These are phyloP conservation scores for Beauveria varroae DNA, from an alignment of 2,329 filamentous ascomycete species.

Conservation along the genomic window DNA sequence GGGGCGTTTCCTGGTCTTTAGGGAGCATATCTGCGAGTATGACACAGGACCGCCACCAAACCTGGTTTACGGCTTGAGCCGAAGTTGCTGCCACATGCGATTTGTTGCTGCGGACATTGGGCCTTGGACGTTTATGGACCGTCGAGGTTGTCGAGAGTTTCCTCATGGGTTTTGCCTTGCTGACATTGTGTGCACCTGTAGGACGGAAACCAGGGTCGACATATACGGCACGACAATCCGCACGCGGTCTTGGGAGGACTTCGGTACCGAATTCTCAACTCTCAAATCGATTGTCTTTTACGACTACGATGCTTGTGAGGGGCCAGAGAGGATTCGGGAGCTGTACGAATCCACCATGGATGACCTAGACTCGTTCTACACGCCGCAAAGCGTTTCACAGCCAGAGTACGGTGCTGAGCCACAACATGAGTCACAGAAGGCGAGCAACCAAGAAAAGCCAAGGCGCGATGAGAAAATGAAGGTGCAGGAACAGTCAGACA, in stretches of 20 bases:
- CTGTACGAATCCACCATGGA: not conserved
- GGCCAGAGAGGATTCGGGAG: not conserved
- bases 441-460: too few relatives aligned
- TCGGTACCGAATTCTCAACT: not conserved
- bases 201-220: not conserved
- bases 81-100: not conserved
- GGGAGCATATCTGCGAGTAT: not conserved
- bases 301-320: too few relatives aligned
- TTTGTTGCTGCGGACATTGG: not conserved
- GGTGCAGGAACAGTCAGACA: not conserved
- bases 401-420: not conserved
- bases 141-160: not conserved
- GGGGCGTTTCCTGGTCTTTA: not conserved
- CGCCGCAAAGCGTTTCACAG: not conserved
- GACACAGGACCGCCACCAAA: rapidly evolving
- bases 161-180: not conserved
- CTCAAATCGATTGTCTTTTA: too few relatives aligned
- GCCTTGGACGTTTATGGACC: too few relatives aligned
- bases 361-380: not conserved
- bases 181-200: not conserved
- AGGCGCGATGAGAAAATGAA: too few relatives aligned
- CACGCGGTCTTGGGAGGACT: not conserved
- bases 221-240: not conserved
- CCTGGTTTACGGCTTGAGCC: not conserved
- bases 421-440: not conserved